These are phyloP conservation scores for Earliella scabrosa DNA, from an alignment of 1,284 basidiomycete genomes.

Conservation along the genomic window DNA sequence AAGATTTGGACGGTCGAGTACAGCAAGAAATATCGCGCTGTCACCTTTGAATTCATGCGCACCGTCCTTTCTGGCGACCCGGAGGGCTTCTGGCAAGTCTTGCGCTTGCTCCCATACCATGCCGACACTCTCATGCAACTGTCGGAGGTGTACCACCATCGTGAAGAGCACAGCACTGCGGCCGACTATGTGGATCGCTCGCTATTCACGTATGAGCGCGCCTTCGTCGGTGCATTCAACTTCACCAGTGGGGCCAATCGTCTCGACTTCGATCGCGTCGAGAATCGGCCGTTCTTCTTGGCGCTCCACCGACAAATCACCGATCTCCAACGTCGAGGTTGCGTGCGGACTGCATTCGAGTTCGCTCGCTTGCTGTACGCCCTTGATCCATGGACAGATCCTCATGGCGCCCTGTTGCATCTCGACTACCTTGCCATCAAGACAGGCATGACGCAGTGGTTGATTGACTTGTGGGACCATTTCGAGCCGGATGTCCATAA, in stretches of 20 bases:
- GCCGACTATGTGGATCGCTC: constrained; percentile 88
- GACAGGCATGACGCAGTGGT: constrained; percentile 79
- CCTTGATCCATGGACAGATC: constrained; percentile 84
- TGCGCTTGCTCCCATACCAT: constrained; percentile 77
- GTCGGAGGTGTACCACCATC: constrained; percentile 81
- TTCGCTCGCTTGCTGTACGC: constrained; percentile 83
- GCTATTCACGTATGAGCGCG: constrained; percentile 87
- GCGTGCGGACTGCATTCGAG: constrained; percentile 87
- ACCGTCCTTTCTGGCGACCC: constrained; percentile 82
- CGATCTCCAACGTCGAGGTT: constrained; percentile 86
- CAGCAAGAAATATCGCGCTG: constrained; percentile 78
- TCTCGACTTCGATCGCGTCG: constrained; percentile 85
- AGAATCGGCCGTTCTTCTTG: constrained; percentile 86
- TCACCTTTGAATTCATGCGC: constrained; percentile 81
- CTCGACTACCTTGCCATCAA: constrained; percentile 86
- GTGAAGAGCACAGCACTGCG: constrained; percentile 85
- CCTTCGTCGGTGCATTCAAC: constrained; percentile 83
- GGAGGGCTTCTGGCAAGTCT: constrained; percentile 63
- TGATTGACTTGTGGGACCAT: constrained; percentile 68
- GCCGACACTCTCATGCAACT: constrained; percentile 90
- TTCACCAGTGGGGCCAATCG: constrained; percentile 80
- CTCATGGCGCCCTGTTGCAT: constrained; percentile 84
- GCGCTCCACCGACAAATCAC: constrained; percentile 79
- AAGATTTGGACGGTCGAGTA: constrained; percentile 90
- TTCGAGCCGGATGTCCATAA: constrained; percentile 39